Percentiles rank a stretch among this genome's conserved stretches.
These are phyloP conservation scores for Achlya hypogyna DNA, from an alignment of 352 stramenopile genomes.

Conservation along the genomic window DNA sequence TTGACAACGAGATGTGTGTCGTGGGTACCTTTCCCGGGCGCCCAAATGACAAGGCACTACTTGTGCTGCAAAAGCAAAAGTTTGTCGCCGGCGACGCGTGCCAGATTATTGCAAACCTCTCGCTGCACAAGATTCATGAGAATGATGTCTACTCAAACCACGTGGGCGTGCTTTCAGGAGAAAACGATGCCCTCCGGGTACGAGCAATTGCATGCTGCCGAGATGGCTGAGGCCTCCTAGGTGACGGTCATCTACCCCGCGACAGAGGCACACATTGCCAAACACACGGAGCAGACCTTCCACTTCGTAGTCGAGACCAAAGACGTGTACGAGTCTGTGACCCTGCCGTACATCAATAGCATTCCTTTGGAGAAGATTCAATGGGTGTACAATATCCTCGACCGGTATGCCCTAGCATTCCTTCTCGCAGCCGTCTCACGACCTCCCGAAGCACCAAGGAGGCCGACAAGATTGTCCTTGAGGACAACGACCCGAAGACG, in stretches of 20 bases:
- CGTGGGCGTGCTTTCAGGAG: conserved; percentile 50
- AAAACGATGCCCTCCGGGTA: conserved; percentile 70
- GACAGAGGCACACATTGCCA: conserved; percentile 65
- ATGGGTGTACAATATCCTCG: conserved; percentile 85
- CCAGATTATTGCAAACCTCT: conserved; percentile 41
- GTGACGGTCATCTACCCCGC: conserved; percentile 78
- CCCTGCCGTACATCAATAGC: conserved; percentile 63
- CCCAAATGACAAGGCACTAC: conserved; percentile 29
- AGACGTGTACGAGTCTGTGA: conserved; percentile 64
- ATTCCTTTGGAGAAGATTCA: conserved; percentile 67
- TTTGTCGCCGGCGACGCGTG: conserved; percentile 42
- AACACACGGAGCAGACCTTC: conserved; percentile 77
- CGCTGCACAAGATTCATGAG: conserved; percentile 51
- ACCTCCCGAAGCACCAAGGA: conserved; percentile 56
- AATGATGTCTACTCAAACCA: conserved; percentile 84
- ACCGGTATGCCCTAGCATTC: conserved; percentile 35
- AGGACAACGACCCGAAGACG: conserved; percentile 47
- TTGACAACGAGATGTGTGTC: conserved; percentile 16
- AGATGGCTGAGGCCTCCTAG: conserved; percentile 21
- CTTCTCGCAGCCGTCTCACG: background rate
- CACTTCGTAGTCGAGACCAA: conserved; percentile 79
- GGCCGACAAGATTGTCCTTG: conserved; percentile 68
- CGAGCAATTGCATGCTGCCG: background rate
- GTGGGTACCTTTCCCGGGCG: conserved; percentile 5
- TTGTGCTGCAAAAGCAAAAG: conserved; percentile 54